Evolutionary conservation across 1,284 basidiomycete genomes (phyloP).

Genomic region (Earliella scabrosa): DNA sequence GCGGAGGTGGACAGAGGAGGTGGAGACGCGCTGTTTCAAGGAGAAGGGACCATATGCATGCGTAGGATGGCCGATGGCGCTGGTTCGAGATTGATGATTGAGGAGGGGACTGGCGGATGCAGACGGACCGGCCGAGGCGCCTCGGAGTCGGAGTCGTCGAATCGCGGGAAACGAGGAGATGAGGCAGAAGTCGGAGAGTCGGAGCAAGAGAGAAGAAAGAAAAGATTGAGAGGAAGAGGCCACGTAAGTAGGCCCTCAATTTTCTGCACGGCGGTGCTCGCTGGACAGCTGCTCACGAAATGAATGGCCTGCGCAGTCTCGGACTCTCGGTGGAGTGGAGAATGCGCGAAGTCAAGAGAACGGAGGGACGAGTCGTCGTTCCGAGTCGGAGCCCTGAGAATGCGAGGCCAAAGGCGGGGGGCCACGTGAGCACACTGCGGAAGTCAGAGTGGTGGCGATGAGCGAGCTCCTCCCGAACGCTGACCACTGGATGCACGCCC

Average conservation of each 20-base stretch:
- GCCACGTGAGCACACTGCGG: constrained; percentile 12
- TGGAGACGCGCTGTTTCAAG: not conserved
- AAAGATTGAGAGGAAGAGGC: no score
- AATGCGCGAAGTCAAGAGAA: not conserved
- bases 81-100: no score
- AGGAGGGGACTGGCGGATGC: no score
- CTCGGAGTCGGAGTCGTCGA: no score
- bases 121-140: no score
- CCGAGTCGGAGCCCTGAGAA: constrained; percentile 8
- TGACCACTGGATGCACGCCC: not conserved
- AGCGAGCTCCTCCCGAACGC: not conserved
- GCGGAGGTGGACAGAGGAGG: not conserved
- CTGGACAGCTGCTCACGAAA: no score
- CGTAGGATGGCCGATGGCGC: not conserved
- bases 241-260: not conserved
- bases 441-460: constrained; percentile 1
- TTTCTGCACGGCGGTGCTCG: not conserved
- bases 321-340: constrained; percentile 14
- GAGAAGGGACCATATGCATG: not conserved
- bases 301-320: not conserved
- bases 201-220: no score
- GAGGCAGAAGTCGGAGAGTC: no score
- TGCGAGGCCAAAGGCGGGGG: constrained; percentile 4
- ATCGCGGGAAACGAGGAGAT: no score
- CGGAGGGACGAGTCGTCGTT: no score